Conservation (phyloP, 371 early-diverging fungal genomes). For the Neoconidiobolus thromboides region DNA sequence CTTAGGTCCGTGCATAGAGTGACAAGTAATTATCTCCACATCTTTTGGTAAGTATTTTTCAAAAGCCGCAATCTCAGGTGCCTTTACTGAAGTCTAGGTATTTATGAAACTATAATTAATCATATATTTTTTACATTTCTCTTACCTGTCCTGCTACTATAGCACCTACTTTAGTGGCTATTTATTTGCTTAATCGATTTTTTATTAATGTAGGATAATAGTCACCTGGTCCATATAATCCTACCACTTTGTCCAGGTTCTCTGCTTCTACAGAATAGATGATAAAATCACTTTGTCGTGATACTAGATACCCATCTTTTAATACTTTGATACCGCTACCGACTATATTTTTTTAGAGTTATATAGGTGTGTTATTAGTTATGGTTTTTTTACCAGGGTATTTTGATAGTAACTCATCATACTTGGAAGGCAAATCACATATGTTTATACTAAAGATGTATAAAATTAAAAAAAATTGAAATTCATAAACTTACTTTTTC, state of each 20-base stretch:
- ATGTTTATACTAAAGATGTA: constrained; percentile 38
- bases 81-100: constrained; percentile 75
- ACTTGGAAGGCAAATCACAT: constrained; percentile 65
- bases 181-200: neutral
- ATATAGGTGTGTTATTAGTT: neutral
- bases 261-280: constrained; percentile 91
- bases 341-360: constrained; percentile 7
- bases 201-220: neutral
- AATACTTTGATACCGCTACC: constrained; percentile 41
- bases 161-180: constrained; percentile 74
- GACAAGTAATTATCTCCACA: constrained; percentile 80
- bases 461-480: too few species aligned
- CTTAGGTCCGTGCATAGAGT: constrained; percentile 88
- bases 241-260: constrained; percentile 56
- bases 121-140: neutral
- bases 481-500: constrained; percentile 18
- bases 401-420: constrained; percentile 11
- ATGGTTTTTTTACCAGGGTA: neutral
- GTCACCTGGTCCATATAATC: constrained; percentile 61
- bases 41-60: constrained; percentile 67
- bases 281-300: constrained; percentile 69
- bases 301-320: constrained; percentile 64
- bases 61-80: constrained; percentile 79
- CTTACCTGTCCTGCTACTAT: constrained; percentile 58
- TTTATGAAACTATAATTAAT: neutral